Conservation (phyloP, 2,329 filamentous ascomycete genomes). For the Fusarium siculi region DNA sequence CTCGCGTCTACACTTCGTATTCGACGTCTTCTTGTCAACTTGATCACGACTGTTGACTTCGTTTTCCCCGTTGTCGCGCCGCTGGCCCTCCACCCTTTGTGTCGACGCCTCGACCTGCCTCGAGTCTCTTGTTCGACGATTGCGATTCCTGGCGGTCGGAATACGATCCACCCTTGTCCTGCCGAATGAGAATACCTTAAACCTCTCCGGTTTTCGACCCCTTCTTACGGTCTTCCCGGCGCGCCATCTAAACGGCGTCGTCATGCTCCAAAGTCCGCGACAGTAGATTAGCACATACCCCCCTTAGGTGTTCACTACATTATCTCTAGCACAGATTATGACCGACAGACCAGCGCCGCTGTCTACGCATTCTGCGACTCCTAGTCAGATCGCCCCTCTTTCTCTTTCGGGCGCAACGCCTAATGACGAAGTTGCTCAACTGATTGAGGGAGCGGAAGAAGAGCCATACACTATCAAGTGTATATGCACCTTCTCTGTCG, state of each 20-base stretch:
- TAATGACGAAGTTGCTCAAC: conserved; percentile 55
- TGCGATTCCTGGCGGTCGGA: conserved; percentile 28
- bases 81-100: conserved; percentile 37
- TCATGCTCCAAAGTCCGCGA: conserved; percentile 67
- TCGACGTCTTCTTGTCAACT: conserved; percentile 17
- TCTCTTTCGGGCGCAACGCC: conserved; percentile 45
- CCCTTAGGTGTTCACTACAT: conserved; percentile 49
- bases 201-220: conserved; percentile 36
- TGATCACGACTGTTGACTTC: conserved; percentile 13
- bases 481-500: conserved; percentile 92
- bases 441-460: conserved; percentile 70
- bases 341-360: conserved; percentile 66
- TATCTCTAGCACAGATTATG: conserved; percentile 66
- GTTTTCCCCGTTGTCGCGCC: conserved; percentile 25
- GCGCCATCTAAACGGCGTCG: conserved; percentile 62
- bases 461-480: conserved; percentile 97
- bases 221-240: conserved; percentile 41
- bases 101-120: conserved; percentile 21
- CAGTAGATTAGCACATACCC: conserved; percentile 59
- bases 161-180: background rate
- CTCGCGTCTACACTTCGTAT: conserved; percentile 31
- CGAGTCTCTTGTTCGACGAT: conserved; percentile 28
- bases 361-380: conserved; percentile 65
- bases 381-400: conserved; percentile 62
- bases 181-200: conserved; percentile 41